Conservation (phyloP, 2,329 filamentous ascomycete genomes). For the Colletotrichum euphorbiae region DNA sequence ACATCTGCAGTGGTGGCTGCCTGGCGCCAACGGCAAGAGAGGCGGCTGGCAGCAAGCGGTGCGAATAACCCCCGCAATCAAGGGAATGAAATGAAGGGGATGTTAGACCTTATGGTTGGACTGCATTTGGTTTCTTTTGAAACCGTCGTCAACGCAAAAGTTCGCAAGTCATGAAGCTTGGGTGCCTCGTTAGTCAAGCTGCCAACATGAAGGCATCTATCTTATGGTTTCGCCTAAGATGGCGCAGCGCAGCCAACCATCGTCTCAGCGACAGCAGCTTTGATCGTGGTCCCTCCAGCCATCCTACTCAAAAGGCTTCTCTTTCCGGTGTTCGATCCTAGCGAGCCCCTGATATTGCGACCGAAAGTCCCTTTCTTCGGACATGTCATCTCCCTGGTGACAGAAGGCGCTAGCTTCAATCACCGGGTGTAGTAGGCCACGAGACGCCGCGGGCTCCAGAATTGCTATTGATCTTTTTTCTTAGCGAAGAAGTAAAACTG, state of each 20-base stretch:
- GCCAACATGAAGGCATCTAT: not conserved
- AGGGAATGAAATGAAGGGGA: too few relatives aligned
- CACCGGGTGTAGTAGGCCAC: slow-evolving; percentile 51
- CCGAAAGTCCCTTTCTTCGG: slow-evolving; percentile 57
- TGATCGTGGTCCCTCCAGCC: slow-evolving; percentile 8
- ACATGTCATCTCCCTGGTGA: slow-evolving; percentile 57
- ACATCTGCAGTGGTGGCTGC: too few relatives aligned
- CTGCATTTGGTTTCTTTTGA: too few relatives aligned
- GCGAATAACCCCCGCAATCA: too few relatives aligned
- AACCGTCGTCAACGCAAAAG: too few relatives aligned
- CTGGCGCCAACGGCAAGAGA: too few relatives aligned
- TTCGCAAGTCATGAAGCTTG: too few relatives aligned
- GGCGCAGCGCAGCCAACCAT: not conserved
- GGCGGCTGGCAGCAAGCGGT: too few relatives aligned
- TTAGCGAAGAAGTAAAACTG: slow-evolving; percentile 43
- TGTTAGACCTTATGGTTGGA: too few relatives aligned
- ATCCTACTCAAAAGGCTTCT: slow-evolving; percentile 23
- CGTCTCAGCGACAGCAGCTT: not conserved
- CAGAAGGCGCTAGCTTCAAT: slow-evolving; percentile 51
- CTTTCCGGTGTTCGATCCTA: slow-evolving; percentile 43
- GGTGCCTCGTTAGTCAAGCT: too few relatives aligned
- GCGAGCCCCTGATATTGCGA: slow-evolving; percentile 57
- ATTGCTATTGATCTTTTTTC: not conserved
- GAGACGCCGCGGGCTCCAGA: not conserved
- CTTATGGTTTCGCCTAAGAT: not conserved